Evolutionary conservation across 805 yeast genomes (phyloP), one percentile per base, ranked within the genome.

Genomic region (Saccharomycopsis guyanensis): DNA sequence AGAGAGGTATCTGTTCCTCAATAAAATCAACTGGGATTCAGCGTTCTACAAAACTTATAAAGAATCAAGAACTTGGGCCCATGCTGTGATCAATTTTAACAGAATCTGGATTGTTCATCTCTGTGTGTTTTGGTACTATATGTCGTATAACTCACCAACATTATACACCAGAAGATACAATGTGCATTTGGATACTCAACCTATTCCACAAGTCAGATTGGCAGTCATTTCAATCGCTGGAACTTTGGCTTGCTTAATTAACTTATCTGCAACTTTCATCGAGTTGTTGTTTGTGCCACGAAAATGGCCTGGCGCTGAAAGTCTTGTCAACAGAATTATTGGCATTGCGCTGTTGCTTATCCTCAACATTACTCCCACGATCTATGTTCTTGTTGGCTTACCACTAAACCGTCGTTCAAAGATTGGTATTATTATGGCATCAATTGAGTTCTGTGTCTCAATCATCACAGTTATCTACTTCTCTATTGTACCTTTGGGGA

Each of bases 101-200:
- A 66, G 95, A 47, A 76, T 83, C 44, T 83, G 91, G 89, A 78
- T 82, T 45, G 74, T 85, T 42, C 95, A 86, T 57, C 66, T 79
- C 34, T 70, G 86, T 1, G 66, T 78, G 29, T 86, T 82, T 60
- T 86, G 95, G 95, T 75, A 78, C 47, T 86, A 78, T 57, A 82
- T 88, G 0, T 60, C 80, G 38, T 74, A 73, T 58, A 83, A 86
- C 58, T 68, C 88, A 0, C 80, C 85, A 1, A 72, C 84, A 18
- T 65, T 86, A 24, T 85, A 82, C 59, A 80, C 87, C 0, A 63
- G 64, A 33, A 64, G 74, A 44, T 83, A 82, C 57, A 66, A 66
- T 42, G 77, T 75, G 34, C 58, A 67, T 4, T 53, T 68, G 39
- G 73, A 83, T 55, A 80, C 76, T 57, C 73, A 72, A 27, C 94